Base-by-base conservation (phyloP, 2,329 filamentous ascomycete genomes). In the Ceratocystiopsis brevicomis region DNA sequence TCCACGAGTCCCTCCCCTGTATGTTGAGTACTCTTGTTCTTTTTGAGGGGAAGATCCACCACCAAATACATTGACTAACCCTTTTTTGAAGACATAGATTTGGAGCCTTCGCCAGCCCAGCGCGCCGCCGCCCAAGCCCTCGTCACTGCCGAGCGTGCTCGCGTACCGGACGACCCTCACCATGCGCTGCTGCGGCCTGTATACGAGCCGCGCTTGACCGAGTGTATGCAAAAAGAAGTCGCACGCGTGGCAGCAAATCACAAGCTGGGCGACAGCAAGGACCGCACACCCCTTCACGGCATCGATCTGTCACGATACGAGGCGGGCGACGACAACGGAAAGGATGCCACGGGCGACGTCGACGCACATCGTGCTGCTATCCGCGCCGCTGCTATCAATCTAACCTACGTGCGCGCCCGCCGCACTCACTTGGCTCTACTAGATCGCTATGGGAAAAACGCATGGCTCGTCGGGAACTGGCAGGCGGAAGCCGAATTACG, bases 391-490 rank as follows among this genome's bases (percentile, higher is more conserved):
- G 67, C 68, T 59, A 59, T 68, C 1, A 60, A 65, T 40, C 64
- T 61, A 37, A 56, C 64, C n/a, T 73, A 76, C 58, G 64, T 77
- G 13, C 50, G 57, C 13, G 54, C 60, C n/a, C 69, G 73, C 4
- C 57, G 63, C 34, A 53, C 65, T 32, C 68, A 74, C 59, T 72
- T 94, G 16, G 64, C 67, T 1, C 68, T 94, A n/a, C 71, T 94
- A 17, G 82, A 90, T 53, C 69, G 69, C 41, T 78, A 78, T 59
- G 90, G 88, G 51, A 84, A 84, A 62, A 94, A 94, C 59, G 80
- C 84, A 11, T 96, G 90, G 88, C 67, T 98, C 44, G 71, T 93
- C 10, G 75, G 75, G 55, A 98, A 98, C 59, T 74, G 78, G 52
- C 76, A 82, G 51, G 60, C 86, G 17, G 88, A 95, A 61, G 73